These are phyloP conservation scores for Hemileccinum rubropunctum DNA, from an alignment of 768 basidiomycete genomes.

Conservation along the genomic window DNA sequence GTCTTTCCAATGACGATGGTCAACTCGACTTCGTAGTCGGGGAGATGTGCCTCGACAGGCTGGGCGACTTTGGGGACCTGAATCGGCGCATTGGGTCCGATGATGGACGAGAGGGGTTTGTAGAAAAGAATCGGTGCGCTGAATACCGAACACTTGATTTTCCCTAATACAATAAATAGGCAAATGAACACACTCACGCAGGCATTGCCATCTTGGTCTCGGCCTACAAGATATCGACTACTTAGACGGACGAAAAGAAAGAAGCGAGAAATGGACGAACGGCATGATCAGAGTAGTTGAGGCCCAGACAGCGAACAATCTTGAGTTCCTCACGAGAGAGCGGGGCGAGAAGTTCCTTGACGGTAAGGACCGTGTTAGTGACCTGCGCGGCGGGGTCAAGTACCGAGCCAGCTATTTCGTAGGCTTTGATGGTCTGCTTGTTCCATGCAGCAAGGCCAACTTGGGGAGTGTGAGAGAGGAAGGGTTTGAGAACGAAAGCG, in stretches of 20 bases:
- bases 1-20: slow-evolving; percentile 81
- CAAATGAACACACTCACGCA: slow-evolving; percentile 40
- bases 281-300: slow-evolving; percentile 87
- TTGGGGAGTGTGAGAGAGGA: slow-evolving; percentile 26
- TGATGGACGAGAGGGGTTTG: slow-evolving; percentile 68
- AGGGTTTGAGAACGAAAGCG: background rate
- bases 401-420: slow-evolving; percentile 69
- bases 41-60: slow-evolving; percentile 64
- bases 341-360: slow-evolving; percentile 67
- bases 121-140: slow-evolving; percentile 78
- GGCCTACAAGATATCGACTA: slow-evolving; percentile 37
- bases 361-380: slow-evolving; percentile 61
- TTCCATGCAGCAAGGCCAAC: slow-evolving; percentile 59
- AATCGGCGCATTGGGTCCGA: slow-evolving; percentile 67
- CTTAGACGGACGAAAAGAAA: background rate
- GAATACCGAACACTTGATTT: background rate
- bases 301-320: slow-evolving; percentile 70
- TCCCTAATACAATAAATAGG: too few species aligned
- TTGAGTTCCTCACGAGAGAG: slow-evolving; percentile 65
- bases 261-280: slow-evolving; percentile 34
- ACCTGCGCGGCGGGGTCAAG: slow-evolving; percentile 67
- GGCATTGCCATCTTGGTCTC: slow-evolving; percentile 67
- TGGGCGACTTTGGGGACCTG: slow-evolving; percentile 66
- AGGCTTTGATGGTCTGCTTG: slow-evolving; percentile 56
- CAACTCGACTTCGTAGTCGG: slow-evolving; percentile 83